Evolutionary conservation across 2,329 filamentous ascomycete species (phyloP), one percentile per base, ranked within the genome.

Genomic region (Exophiala viscosa): DNA sequence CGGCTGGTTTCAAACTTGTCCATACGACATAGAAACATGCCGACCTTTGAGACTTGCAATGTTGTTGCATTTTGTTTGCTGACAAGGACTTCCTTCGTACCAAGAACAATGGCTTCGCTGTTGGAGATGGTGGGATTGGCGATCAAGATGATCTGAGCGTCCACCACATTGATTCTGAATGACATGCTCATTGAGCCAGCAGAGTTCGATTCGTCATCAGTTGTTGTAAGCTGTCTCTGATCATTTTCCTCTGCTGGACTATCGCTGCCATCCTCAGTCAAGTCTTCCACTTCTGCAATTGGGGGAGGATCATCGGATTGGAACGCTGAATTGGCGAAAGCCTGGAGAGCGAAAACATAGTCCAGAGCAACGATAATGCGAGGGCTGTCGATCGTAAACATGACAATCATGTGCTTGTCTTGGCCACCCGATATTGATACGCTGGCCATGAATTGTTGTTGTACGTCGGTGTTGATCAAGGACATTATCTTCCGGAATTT

Each of bases 401-500:
- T 87, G 1, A 89, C 90, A 64, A 97, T 95, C 50, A 97, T 71
- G 66, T 85, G 88, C 54, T 84, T 83, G 36, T 96, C 87, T 32
- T 84, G 76, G 3, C 90, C 90, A 13, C 90, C 88, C 0, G 91
- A 90, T 70, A 99, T 95, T 0, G 91, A 95, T 3, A 99, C 76
- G 67, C 88, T 96, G 14, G 93, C 93, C 93, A 99, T 99, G 65
- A 99, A 91, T 64, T 99, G 95, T 68, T 97, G 91, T 41, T 84
- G 82, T 49, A 93, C 90, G 50, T 91, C 87, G 62, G 90, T 92
- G 70, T 96, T 97, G 65, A 91, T 90, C 50, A 95, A 85, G 1
- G 91, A 91, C 93, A 99, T 97, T 72, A 99, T 96, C 69, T 92
- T 95, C 45, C 90, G 84, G 78, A 95, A 99, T 67, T 95, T 96